Conservation (phyloP, 495 filamentous ascomycete species). For the Daldinia loculata region DNA sequence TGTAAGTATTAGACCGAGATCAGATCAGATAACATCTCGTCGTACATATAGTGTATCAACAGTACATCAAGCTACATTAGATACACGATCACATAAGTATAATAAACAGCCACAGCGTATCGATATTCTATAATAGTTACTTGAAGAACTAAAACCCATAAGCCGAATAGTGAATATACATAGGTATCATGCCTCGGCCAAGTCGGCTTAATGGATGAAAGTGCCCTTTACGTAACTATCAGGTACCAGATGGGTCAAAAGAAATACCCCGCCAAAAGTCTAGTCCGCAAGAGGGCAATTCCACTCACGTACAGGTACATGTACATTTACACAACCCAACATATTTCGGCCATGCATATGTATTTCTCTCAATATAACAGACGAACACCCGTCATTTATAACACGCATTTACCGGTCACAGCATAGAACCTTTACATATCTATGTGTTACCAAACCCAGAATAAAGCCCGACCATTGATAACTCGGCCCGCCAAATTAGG, state of each 20-base stretch:
- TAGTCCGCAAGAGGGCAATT: neutral
- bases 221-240: slow-evolving; percentile 2
- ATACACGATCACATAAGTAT: too few species aligned
- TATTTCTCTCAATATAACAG: neutral
- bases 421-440: neutral
- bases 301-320: neutral
- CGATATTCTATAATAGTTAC: too few species aligned
- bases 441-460: neutral
- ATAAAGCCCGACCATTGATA: neutral
- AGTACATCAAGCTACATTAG: too few species aligned
- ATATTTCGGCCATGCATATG: neutral
- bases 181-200: slow-evolving; percentile 26
- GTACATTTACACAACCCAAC: neutral
- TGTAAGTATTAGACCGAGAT: neutral
- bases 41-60: neutral
- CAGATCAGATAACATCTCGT: neutral
- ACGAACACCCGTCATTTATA: neutral
- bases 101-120: too few species aligned
- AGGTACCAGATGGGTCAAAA: neutral
- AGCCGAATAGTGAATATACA: slow-evolving; percentile 6
- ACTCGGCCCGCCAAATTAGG: slow-evolving; percentile 3
- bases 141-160: neutral
- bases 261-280: slow-evolving; percentile 16
- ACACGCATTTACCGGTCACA: neutral
- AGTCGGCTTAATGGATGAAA: slow-evolving; percentile 35